These are phyloP conservation scores for Wickerhamiella occidentalis DNA, from an alignment of 805 yeast genomes.

Conservation along the genomic window DNA sequence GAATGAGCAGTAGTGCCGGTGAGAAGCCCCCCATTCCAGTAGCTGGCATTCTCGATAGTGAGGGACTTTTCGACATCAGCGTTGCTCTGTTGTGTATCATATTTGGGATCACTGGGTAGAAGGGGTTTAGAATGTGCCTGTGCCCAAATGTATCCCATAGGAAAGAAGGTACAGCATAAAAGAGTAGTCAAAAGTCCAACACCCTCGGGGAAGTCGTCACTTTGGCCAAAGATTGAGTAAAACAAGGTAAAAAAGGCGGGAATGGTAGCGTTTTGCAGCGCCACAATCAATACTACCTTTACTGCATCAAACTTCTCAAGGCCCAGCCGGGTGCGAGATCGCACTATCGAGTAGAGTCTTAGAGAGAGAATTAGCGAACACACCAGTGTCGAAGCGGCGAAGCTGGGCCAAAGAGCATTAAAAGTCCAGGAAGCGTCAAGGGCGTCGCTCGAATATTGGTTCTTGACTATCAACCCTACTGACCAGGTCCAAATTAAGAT, in stretches of 20 bases:
- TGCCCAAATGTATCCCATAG: constrained; percentile 23
- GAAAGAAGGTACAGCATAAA: constrained; percentile 18
- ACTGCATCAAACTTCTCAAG: constrained; percentile 69
- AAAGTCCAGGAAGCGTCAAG: constrained; percentile 22
- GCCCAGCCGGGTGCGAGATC: constrained; percentile 65
- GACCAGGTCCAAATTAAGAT: constrained; percentile 48
- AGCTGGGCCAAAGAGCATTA: constrained; percentile 35
- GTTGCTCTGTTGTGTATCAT: background rate
- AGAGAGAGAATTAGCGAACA: constrained; percentile 46
- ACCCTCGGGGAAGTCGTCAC: background rate
- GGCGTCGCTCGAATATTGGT: background rate
- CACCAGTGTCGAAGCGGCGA: constrained; percentile 55
- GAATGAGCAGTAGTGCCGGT: background rate
- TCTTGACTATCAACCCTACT: background rate
- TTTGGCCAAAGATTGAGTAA: background rate
- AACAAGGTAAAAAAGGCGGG: constrained; percentile 46
- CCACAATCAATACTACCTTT: constrained; percentile 70
- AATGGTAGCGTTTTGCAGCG: constrained; percentile 65
- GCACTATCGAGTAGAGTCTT: constrained; percentile 60
- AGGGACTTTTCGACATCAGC: background rate
- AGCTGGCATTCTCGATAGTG: background rate
- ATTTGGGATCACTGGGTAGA: background rate
- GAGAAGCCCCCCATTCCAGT: constrained; percentile 1
- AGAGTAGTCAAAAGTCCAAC: constrained; percentile 6
- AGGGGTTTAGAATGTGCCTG: constrained; percentile 13